Percentiles rank a stretch among this genome's conserved stretches.
Conservation (phyloP, 2,329 filamentous ascomycete genomes). For the Ophiocordyceps camponoti-floridani region DNA sequence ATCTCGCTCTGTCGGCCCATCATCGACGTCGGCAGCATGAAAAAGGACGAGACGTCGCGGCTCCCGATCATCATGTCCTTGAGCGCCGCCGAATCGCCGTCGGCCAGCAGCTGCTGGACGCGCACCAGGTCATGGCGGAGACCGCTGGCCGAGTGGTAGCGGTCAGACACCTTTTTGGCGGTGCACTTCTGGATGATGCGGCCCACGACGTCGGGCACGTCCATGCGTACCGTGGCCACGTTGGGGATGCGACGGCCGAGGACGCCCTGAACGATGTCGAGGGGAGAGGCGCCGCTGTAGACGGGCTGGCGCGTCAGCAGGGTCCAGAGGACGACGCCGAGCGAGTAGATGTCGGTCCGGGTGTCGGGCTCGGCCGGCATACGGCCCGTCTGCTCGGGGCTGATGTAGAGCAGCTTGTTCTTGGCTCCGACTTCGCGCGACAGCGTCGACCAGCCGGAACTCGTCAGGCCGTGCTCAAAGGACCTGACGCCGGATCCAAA, state of each 20-base stretch:
- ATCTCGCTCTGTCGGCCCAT: constrained; percentile 64
- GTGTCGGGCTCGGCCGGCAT: constrained; percentile 85
- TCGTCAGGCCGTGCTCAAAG: constrained; percentile 78
- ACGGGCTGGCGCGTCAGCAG: constrained; percentile 64
- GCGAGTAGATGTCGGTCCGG: constrained; percentile 82
- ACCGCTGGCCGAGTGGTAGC: constrained; percentile 79
- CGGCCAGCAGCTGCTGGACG: constrained; percentile 55
- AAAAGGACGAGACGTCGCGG: constrained; percentile 85
- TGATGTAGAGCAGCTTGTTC: constrained; percentile 81
- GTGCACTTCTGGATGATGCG: constrained; percentile 85
- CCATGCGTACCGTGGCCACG: constrained; percentile 59
- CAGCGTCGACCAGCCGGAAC: constrained; percentile 69
- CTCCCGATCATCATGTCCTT: constrained; percentile 59
- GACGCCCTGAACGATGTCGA: constrained; percentile 85
- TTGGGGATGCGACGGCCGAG: constrained; percentile 61
- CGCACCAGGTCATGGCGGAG: constrained; percentile 64
- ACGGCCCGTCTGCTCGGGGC: constrained; percentile 84
- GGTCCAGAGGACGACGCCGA: constrained; percentile 80
- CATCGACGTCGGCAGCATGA: constrained; percentile 66
- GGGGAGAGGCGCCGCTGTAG: constrained; percentile 61
- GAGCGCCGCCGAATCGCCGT: constrained; percentile 55
- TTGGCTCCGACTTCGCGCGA: constrained; percentile 74
- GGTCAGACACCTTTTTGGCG: constrained; percentile 68
- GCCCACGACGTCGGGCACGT: constrained; percentile 69
- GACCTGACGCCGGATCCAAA: constrained; percentile 75